These are phyloP conservation scores for Pyrrhoderma lamaoense DNA, from an alignment of 1,284 basidiomycete species.

Conservation along the genomic window DNA sequence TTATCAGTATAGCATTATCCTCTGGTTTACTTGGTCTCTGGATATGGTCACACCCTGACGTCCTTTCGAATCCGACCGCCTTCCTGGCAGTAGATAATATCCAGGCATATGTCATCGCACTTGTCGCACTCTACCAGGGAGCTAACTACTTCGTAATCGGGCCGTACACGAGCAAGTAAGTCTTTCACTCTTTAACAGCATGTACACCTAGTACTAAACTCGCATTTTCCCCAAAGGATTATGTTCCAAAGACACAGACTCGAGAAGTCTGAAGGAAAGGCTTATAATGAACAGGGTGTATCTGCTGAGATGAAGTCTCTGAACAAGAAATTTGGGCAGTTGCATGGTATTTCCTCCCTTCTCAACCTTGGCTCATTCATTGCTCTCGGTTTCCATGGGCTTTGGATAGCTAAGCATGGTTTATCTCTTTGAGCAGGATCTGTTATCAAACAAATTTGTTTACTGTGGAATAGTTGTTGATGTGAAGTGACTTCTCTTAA, in stretches of 20 bases:
- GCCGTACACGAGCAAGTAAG: constrained; percentile 61
- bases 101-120: constrained; percentile 59
- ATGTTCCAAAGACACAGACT: constrained; percentile 67
- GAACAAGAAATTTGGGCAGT: constrained; percentile 51
- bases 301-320: constrained; percentile 62
- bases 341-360: constrained; percentile 65
- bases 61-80: constrained; percentile 41
- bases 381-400: constrained; percentile 61
- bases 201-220: neutral
- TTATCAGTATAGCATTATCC: constrained; percentile 49
- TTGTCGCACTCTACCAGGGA: constrained; percentile 43
- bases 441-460: no score
- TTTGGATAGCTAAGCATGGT: constrained; percentile 57
- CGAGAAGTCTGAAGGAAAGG: constrained; percentile 70
- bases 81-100: constrained; percentile 55
- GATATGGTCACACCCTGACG: constrained; percentile 56
- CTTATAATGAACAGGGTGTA: constrained; percentile 56
- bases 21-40: constrained; percentile 54
- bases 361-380: constrained; percentile 58
- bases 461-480: no score
- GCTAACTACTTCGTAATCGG: constrained; percentile 55
- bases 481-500: no score
- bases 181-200: constrained; percentile 12
- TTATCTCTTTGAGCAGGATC: constrained; percentile 20
- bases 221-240: constrained; percentile 33